Evolutionary conservation across 257 asterid genomes (phyloP).

Genomic region (Linderniella brevidens): DNA sequence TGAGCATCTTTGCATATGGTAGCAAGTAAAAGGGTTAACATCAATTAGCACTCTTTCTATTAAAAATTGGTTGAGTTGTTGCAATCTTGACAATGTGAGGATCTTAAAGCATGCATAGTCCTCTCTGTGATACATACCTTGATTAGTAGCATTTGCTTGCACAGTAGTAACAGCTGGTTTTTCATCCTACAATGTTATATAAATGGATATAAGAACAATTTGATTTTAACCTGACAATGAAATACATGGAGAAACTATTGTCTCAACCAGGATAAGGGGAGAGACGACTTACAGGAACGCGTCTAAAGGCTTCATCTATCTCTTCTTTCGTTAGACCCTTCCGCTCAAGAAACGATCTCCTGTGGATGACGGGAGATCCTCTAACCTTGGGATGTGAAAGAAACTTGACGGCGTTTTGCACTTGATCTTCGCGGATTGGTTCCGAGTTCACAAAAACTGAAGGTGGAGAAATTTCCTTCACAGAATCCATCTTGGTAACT

Average conservation of each 20-base stretch:
- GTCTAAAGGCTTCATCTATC: constrained; percentile 94
- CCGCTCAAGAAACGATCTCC: constrained; percentile 96
- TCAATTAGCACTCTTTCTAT: constrained; percentile 2
- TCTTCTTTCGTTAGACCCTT: constrained; percentile 99
- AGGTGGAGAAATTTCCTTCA: constrained; percentile 43
- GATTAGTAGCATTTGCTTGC: constrained; percentile 30
- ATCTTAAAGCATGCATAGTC: not conserved
- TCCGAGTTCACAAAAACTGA: constrained; percentile 88
- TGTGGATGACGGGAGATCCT: constrained; percentile 86
- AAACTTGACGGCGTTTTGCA: constrained; percentile 86
- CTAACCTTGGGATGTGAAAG: constrained; percentile 94
- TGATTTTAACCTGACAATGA: not conserved
- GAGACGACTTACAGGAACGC: constrained; percentile 65
- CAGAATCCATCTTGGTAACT: constrained; percentile 28
- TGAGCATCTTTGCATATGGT: constrained; percentile 32
- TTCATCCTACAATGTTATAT: constrained; percentile 42
- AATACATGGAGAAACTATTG: not conserved
- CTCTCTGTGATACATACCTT: constrained; percentile 27
- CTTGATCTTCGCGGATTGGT: constrained; percentile 93
- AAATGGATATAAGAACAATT: not conserved
- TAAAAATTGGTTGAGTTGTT: constrained; percentile 4
- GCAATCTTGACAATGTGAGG: not conserved
- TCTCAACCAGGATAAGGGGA: constrained; percentile 4
- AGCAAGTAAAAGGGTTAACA: constrained; percentile 10
- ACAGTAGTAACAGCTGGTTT: constrained; percentile 42